Base-by-base conservation (phyloP, 2,329 filamentous ascomycete species). In the Aureobasidium melanogenum region DNA sequence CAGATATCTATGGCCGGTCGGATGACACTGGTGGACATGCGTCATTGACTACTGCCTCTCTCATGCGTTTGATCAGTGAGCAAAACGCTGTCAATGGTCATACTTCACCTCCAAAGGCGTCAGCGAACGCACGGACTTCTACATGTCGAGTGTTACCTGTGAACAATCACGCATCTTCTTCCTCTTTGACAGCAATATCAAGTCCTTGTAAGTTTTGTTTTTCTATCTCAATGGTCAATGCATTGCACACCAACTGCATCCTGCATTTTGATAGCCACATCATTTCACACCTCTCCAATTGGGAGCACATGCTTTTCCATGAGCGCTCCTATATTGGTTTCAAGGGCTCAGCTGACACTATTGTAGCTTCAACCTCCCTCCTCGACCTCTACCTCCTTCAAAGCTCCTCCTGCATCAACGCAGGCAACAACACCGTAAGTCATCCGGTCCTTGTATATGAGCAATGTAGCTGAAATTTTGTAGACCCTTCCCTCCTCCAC, bases 401-500 rank as follows among this genome's bases (percentile, higher is more conserved):
- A 44, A 24, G 36, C 43, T 57, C 54, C 26, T 57, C 54, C 41
- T 57, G 54, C 39, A 19, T 46, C 54, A 34, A 57, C 54, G 54
- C 39, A 57, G 41, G 54, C n/a, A 41, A 26, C 22, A 26, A 43
- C 24, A 54, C 22, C 50, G 47, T 51, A 36, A 22, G 47, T 51
- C n/a, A 19, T 24, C 15, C 2, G 5, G 12, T 7, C 12, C 22
- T 22, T 24, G 9, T 14, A 24, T 12, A 24, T 15, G 17, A 6
- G 15, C 19, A n/a, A 41, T 9, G 5, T 28, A 8, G 9, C 50
- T 54, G 5, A 54, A 24, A 1, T 5, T 3, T 17, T 34, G 12
- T 41, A 54, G 50, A 57, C 54, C 41, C 54, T 36, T 2, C 30
- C n/a, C 28, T 57, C 54, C 3, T 34, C 54, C 22, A 22, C 41